A percentile compares a stretch with the other conserved stretches of the same genome.
Conservation (phyloP, 306 rosid species). For the Cucurbita moschata region DNA sequence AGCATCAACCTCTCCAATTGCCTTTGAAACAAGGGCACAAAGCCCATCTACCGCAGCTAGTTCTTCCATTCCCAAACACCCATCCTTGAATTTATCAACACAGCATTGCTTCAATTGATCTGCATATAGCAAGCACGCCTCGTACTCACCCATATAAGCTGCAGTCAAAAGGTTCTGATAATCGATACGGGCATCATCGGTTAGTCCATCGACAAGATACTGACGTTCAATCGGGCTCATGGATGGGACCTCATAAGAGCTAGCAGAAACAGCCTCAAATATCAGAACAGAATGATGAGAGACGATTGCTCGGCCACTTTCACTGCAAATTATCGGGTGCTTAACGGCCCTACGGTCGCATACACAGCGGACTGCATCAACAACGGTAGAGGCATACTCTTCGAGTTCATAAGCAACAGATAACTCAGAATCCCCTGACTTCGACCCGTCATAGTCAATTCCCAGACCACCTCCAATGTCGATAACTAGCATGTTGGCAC, state of each 20-base stretch:
- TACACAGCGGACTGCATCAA: constrained; percentile 31
- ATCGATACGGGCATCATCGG: constrained; percentile 51
- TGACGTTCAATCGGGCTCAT: constrained; percentile 28
- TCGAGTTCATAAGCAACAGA: constrained; percentile 56
- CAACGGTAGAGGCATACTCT: constrained; percentile 74
- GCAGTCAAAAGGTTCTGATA: constrained; percentile 38
- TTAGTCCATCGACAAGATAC: constrained; percentile 40
- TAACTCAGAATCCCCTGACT: constrained; percentile 48
- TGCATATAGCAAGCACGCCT: constrained; percentile 38
- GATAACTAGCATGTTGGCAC: constrained; percentile 60
- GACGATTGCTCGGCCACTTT: constrained; percentile 76
- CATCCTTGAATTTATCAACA: constrained; percentile 71
- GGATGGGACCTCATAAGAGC: constrained; percentile 15
- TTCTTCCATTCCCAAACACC: constrained; percentile 58
- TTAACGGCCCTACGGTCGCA: constrained; percentile 49
- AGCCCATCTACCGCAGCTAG: constrained; percentile 75
- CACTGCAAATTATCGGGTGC: constrained; percentile 69
- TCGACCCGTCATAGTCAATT: constrained; percentile 76
- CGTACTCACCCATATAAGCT: constrained; percentile 43
- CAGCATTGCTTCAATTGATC: constrained; percentile 61
- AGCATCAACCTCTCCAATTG: constrained; percentile 40
- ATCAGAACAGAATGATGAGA: constrained; percentile 75
- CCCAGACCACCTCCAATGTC: constrained; percentile 94
- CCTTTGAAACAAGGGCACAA: constrained; percentile 52
- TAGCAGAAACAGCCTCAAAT: constrained; percentile 51